A percentile compares a stretch with the other conserved stretches of the same genome.
Evolutionary conservation across 192 early-diverging fungal species (phyloP).

Genomic region (Backusella psychrophila): DNA sequence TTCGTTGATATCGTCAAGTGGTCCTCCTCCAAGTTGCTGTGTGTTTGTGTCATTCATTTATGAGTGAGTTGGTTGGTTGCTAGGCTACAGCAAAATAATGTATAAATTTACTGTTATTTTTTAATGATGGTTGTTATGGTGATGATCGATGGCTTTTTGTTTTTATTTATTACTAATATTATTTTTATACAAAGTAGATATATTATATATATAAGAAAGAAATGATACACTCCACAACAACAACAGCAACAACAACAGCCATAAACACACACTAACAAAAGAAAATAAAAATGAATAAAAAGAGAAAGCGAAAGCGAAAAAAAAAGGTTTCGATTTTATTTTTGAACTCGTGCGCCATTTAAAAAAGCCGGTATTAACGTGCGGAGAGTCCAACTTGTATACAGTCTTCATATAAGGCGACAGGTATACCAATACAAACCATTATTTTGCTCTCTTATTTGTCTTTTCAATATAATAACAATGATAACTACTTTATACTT

Average conservation of each 20-base stretch:
- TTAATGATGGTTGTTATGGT: background rate
- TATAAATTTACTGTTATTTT: background rate
- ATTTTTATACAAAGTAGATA: constrained; percentile 3
- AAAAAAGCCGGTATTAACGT: background rate
- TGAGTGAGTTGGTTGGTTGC: background rate
- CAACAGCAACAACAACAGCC: background rate
- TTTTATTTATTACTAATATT: background rate
- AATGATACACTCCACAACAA: constrained; percentile 3
- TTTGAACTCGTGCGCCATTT: background rate
- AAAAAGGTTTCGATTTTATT: background rate
- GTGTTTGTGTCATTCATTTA: constrained; percentile 5
- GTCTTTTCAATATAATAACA: too few species aligned
- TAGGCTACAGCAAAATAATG: background rate
- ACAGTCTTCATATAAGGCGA: background rate
- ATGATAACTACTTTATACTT: too few species aligned
- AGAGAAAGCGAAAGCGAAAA: background rate
- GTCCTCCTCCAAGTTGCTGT: background rate
- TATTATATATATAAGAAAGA: constrained; percentile 3
- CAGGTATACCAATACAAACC: background rate
- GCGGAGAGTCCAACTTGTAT: background rate
- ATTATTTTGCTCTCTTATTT: background rate
- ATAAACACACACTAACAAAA: background rate
- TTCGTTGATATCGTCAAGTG: background rate
- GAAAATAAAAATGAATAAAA: background rate
- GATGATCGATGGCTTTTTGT: background rate